Evolutionary conservation across 2,329 filamentous ascomycete genomes (phyloP).

Genomic region (Arthrobotrys pseudoclavata): DNA sequence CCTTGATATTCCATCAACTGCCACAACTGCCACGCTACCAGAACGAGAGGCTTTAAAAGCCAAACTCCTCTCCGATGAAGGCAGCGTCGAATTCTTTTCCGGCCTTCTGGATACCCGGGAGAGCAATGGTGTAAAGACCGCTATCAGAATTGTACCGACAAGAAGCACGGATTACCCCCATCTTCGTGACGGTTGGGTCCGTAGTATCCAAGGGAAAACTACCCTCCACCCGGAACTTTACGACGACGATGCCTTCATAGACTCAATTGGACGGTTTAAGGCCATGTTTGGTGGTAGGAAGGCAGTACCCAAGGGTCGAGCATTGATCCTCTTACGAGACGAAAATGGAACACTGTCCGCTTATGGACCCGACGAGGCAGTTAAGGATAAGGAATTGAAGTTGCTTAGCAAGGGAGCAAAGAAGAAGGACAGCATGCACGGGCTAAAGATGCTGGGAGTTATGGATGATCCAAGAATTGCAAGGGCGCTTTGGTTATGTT

Average conservation of each 20-base stretch:
- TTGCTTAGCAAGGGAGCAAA: constrained; percentile 65
- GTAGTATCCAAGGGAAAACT: constrained; percentile 77
- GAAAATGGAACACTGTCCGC: constrained; percentile 72
- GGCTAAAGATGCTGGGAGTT: constrained; percentile 73
- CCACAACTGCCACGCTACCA: constrained; percentile 83
- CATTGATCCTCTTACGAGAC: constrained; percentile 80
- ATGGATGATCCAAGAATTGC: constrained; percentile 84
- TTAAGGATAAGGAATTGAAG: constrained; percentile 66
- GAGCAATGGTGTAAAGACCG: constrained; percentile 75
- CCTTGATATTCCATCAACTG: constrained; percentile 65
- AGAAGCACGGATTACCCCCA: constrained; percentile 95
- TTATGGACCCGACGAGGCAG: constrained; percentile 74
- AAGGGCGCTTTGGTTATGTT: constrained; percentile 87
- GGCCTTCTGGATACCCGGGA: constrained; percentile 38
- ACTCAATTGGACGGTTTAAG: constrained; percentile 82
- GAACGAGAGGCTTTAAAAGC: constrained; percentile 82
- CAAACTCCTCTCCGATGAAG: constrained; percentile 75
- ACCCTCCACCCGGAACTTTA: constrained; percentile 67
- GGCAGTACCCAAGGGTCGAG: constrained; percentile 82
- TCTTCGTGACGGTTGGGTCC: constrained; percentile 89
- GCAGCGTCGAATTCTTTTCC: constrained; percentile 71
- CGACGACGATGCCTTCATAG: constrained; percentile 81
- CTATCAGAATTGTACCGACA: constrained; percentile 88
- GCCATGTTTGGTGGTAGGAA: constrained; percentile 78
- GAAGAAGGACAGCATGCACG: constrained; percentile 68